Percentiles rank a stretch among this genome's conserved stretches.
Conservation (phyloP, 164 flowering plant genomes). For the Pachysandra terminalis region DNA sequence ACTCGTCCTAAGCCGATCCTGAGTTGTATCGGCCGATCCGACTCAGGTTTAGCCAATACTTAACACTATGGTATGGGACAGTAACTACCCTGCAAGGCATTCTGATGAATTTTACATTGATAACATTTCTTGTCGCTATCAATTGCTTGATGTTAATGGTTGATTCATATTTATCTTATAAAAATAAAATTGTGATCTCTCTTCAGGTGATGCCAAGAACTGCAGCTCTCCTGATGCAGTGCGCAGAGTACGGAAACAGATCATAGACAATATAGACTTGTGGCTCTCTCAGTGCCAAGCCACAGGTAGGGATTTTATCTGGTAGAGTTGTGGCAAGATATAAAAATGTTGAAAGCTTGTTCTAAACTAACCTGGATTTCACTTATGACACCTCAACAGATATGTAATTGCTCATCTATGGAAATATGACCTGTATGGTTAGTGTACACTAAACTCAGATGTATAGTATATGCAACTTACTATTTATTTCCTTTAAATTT, state of each 20-base stretch:
- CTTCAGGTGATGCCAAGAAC: constrained; percentile 57
- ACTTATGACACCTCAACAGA: constrained; percentile 3
- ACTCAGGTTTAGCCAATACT: too few species aligned
- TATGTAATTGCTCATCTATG: background rate
- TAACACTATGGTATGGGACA: too few species aligned
- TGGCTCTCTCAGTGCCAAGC: constrained; percentile 77
- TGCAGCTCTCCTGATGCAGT: constrained; percentile 87
- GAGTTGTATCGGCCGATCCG: too few species aligned
- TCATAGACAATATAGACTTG: constrained; percentile 62
- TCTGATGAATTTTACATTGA: background rate
- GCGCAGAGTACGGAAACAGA: constrained; percentile 62
- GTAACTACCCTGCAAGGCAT: background rate
- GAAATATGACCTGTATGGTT: constrained; percentile 1
- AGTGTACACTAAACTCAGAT: background rate
- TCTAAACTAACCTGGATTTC: background rate
- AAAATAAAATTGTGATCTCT: constrained; percentile 5
- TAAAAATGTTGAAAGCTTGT: background rate
- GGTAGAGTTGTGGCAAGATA: constrained; percentile 13
- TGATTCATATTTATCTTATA: background rate
- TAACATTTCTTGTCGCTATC: background rate
- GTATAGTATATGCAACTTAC: background rate
- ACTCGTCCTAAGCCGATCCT: too few species aligned
- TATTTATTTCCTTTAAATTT: background rate
- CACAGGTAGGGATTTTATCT: constrained; percentile 37
- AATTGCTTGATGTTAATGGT: background rate